Evolutionary conservation across 176 grass and related monocot species (phyloP).

Genomic region (Saccharum spontaneum): DNA sequence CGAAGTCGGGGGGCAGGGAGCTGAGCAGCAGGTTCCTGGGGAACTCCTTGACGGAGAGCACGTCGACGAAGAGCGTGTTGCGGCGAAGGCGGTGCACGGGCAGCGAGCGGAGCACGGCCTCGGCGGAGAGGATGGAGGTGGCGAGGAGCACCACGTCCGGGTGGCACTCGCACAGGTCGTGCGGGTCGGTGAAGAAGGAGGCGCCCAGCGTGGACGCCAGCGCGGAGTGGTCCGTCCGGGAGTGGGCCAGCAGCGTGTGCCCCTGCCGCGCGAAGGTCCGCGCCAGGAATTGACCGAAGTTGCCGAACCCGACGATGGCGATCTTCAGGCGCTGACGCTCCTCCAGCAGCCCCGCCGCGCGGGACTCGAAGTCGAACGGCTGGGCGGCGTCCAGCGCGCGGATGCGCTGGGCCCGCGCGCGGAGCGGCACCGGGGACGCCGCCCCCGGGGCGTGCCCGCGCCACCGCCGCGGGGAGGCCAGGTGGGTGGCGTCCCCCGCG

Average conservation of each 20-base stretch:
- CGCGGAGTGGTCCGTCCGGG: slow-evolving; percentile 78
- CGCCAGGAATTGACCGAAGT: slow-evolving; percentile 78
- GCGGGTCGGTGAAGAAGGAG: slow-evolving; percentile 59
- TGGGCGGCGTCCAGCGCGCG: slow-evolving; percentile 57
- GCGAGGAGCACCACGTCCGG: slow-evolving; percentile 80
- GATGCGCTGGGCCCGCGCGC: slow-evolving; percentile 28
- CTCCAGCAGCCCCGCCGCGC: slow-evolving; percentile 45
- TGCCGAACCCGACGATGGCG: slow-evolving; percentile 88
- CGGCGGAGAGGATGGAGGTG: slow-evolving; percentile 83
- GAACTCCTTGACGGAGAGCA: slow-evolving; percentile 95
- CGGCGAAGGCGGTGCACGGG: slow-evolving; percentile 83
- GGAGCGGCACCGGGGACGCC: neutral
- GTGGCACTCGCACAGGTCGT: slow-evolving; percentile 92
- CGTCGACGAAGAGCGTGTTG: slow-evolving; percentile 86
- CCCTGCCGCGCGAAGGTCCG: slow-evolving; percentile 71
- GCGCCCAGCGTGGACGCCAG: slow-evolving; percentile 51
- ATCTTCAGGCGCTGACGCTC: slow-evolving; percentile 77
- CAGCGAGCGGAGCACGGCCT: slow-evolving; percentile 68
- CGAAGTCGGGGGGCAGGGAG: slow-evolving; percentile 60
- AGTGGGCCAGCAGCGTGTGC: slow-evolving; percentile 69
- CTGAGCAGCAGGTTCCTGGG: slow-evolving; percentile 78
- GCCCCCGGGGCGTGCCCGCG: neutral
- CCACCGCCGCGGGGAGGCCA: neutral
- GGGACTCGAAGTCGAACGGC: slow-evolving; percentile 66
- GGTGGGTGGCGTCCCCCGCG: neutral